Conservation (phyloP, 1,284 basidiomycete genomes). For the Cutaneotrichosporon cutaneum region DNA sequence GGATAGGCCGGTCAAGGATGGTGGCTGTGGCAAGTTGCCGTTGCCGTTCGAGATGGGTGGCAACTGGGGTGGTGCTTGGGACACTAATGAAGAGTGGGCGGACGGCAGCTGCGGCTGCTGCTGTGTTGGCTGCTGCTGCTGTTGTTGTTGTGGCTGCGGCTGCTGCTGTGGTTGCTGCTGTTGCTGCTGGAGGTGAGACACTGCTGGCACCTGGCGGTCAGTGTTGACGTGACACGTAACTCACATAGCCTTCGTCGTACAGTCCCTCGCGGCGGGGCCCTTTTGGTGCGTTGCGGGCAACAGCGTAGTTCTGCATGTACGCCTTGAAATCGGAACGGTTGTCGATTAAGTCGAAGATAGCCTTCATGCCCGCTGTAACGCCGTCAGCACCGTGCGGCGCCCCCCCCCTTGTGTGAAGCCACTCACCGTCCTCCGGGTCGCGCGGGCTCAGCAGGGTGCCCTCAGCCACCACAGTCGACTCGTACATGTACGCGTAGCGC, state of each 20-base stretch:
- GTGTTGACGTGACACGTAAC: background rate
- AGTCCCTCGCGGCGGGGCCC: conserved; percentile 80
- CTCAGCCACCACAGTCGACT: conserved; percentile 84
- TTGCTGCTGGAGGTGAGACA: conserved; percentile 17
- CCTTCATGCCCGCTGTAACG: conserved; percentile 67
- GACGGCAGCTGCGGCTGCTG: background rate
- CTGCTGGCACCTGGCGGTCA: conserved; percentile 19
- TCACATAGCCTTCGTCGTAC: conserved; percentile 78
- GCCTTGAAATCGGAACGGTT: conserved; percentile 91
- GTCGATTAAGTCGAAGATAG: conserved; percentile 86
- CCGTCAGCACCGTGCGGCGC: conserved; percentile 6
- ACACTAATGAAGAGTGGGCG: background rate
- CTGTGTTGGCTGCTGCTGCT: background rate
- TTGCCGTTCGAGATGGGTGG: conserved; percentile 19
- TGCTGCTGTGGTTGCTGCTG: conserved; percentile 2
- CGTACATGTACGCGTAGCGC: conserved; percentile 90
- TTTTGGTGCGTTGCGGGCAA: conserved; percentile 66
- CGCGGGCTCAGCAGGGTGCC: conserved; percentile 65
- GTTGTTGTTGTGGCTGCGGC: background rate
- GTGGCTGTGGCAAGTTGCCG: conserved; percentile 10
- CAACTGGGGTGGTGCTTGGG: conserved; percentile 3
- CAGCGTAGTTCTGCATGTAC: conserved; percentile 94
- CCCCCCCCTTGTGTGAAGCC: background rate
- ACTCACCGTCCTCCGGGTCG: conserved; percentile 40
- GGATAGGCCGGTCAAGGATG: conserved; percentile 1